Evolutionary conservation across 176 grass and related monocot genomes (phyloP).

Genomic region (Triticum monococcum): DNA sequence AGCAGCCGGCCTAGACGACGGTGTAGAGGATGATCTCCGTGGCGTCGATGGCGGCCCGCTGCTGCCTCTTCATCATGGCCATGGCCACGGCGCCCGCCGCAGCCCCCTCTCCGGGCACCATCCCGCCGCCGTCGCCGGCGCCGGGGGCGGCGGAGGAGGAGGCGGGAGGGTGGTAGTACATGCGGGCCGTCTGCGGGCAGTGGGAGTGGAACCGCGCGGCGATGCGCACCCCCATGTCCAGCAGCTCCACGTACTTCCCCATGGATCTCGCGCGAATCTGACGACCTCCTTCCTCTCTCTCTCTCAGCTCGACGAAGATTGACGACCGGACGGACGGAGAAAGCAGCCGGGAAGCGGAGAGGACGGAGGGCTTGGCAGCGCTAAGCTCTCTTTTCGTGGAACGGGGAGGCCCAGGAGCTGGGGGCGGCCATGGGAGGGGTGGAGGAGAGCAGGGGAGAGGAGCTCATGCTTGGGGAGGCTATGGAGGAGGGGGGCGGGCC

Average conservation of each 20-base stretch:
- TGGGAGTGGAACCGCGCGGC: slow-evolving; percentile 89
- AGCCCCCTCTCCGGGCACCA: background rate
- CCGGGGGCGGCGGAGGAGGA: background rate
- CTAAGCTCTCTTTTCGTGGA: background rate
- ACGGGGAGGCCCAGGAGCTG: slow-evolving; percentile 7
- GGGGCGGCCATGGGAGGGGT: slow-evolving; percentile 13
- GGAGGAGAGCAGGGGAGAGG: slow-evolving; percentile 5
- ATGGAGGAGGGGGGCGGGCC: background rate
- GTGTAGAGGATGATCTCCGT: slow-evolving; percentile 47
- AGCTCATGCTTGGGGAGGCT: slow-evolving; percentile 10
- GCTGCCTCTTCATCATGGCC: background rate
- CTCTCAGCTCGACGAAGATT: background rate
- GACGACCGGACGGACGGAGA: background rate
- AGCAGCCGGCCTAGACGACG: slow-evolving; percentile 19
- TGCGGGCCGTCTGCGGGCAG: slow-evolving; percentile 68
- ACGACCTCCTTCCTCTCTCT: background rate
- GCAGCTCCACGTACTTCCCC: slow-evolving; percentile 71
- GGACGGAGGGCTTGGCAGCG: background rate
- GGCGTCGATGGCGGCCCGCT: background rate
- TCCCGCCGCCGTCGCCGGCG: background rate
- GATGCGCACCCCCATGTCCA: slow-evolving; percentile 83
- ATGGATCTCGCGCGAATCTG: background rate
- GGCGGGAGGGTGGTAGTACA: slow-evolving; percentile 74
- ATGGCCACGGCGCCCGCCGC: background rate
- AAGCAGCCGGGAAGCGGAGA: background rate